A percentile compares a stretch with the other conserved stretches of the same genome.
Evolutionary conservation across 208 protist species (phyloP).

Genomic region (Strigomonas galati): DNA sequence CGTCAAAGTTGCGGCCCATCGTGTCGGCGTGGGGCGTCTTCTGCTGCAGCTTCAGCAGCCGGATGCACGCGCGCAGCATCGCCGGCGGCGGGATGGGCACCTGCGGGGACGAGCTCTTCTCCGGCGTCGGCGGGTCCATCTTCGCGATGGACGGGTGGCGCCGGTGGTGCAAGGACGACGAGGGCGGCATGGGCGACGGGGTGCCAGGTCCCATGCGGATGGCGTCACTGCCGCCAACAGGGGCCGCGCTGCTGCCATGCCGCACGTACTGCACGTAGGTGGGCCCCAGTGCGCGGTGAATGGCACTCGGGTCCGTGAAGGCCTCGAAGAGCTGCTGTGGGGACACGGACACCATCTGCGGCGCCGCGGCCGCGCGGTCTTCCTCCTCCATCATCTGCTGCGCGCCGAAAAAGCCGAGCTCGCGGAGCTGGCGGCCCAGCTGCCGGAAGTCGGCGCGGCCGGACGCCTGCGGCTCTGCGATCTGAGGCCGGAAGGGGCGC

Average conservation of each 20-base stretch:
- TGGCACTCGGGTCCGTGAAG: background rate
- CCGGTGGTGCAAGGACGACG: too few species aligned
- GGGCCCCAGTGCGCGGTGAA: background rate
- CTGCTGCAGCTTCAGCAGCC: background rate
- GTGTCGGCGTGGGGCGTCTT: background rate
- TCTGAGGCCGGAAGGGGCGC: background rate
- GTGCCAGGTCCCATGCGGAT: too few species aligned
- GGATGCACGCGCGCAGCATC: slow-evolving; percentile 7
- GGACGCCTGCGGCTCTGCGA: background rate
- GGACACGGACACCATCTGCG: background rate
- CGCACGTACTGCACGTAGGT: slow-evolving; percentile 1
- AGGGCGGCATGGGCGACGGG: too few species aligned
- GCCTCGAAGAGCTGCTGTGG: background rate
- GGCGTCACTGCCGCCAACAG: too few species aligned
- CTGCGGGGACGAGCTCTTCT: background rate
- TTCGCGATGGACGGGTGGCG: background rate
- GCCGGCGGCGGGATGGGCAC: background rate
- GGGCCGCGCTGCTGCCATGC: background rate
- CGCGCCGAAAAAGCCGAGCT: background rate
- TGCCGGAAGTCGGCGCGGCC: background rate
- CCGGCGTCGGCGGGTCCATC: background rate
- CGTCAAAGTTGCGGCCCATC: background rate
- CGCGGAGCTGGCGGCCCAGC: background rate
- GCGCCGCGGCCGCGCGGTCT: background rate
- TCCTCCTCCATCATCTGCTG: background rate